Evolutionary conservation across 495 filamentous ascomycete species (phyloP).

Genomic region (Xylaria nigripes): DNA sequence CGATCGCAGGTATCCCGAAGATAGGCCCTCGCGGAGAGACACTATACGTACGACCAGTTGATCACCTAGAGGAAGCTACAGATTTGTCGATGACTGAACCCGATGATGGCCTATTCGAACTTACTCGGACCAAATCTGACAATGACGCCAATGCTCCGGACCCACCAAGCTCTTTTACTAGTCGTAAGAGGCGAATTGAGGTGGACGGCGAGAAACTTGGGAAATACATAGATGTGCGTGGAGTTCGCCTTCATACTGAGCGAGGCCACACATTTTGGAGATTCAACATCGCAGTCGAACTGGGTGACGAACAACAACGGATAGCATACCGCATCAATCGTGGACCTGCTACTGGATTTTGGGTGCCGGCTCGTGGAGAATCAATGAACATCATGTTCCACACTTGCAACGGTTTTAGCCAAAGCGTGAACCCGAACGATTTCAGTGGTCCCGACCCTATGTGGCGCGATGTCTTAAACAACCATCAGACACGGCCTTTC

Average conservation of each 20-base stretch:
- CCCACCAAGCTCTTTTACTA: slow-evolving; percentile 38
- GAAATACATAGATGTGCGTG: slow-evolving; percentile 71
- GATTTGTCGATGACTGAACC: slow-evolving; percentile 71
- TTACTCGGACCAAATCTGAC: slow-evolving; percentile 33
- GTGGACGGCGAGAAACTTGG: slow-evolving; percentile 65
- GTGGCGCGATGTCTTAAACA: slow-evolving; percentile 92
- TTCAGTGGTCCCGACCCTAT: slow-evolving; percentile 91
- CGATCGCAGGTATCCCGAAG: slow-evolving; percentile 79
- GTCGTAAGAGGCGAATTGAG: slow-evolving; percentile 36
- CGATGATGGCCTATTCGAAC: slow-evolving; percentile 74
- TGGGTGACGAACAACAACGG: slow-evolving; percentile 63
- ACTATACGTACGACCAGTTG: slow-evolving; percentile 77
- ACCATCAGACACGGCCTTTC: slow-evolving; percentile 85
- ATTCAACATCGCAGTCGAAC: slow-evolving; percentile 89
- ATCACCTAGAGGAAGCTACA: slow-evolving; percentile 61
- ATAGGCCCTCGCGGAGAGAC: slow-evolving; percentile 70
- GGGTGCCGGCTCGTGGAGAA: slow-evolving; percentile 80
- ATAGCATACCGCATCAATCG: slow-evolving; percentile 94
- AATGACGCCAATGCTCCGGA: slow-evolving; percentile 26
- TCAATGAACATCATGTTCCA: slow-evolving; percentile 99
- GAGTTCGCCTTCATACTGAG: slow-evolving; percentile 75
- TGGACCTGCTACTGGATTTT: slow-evolving; percentile 83
- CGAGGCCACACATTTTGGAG: slow-evolving; percentile 91
- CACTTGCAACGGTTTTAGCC: slow-evolving; percentile 91
- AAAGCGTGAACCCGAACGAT: slow-evolving; percentile 63